Evolutionary conservation across 306 rosid species (phyloP), one percentile per base, ranked within the genome.

Genomic region (Vicia sativa): DNA sequence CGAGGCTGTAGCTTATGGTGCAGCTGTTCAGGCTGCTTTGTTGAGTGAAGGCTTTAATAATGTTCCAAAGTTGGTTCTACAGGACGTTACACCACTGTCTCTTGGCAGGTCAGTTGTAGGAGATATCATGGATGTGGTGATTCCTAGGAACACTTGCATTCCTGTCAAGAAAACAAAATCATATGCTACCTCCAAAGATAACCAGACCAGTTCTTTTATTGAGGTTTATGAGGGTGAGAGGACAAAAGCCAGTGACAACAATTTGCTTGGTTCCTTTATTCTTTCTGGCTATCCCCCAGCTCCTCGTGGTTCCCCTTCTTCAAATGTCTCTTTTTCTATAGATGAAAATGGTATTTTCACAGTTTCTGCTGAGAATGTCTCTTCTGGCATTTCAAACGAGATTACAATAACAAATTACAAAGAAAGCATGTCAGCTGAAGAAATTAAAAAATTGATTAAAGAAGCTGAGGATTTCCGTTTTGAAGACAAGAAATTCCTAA

Each of bases 41-140:
- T 50, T 61, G 62, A 62, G 21, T 14, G 19, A 54, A 0, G 38
- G 3, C 10, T 0, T 54, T 25, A 54, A 12, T 0, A 54, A 54
- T 54, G 61, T 78, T 10, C 82, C 72, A 43, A 74, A 73, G 23
- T 25, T 82, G 16, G 35, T 75, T 19, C 66, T 85, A 4, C 62
- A 59, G 39, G 87, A 85, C 59, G 87, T 82, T 4, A 82, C 82
- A 0, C 87, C 90, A 0, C 54, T 85, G 16, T 85, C 90, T 0
- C 78, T 65, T 0, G 87, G 85, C 7, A 6, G 57, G 0, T 1
- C 4, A 25, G 0, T 11, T 11, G 0, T 0, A 11, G 61, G 61
- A 12, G 61, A 26, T 26, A 13, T 54, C 61, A 54, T 54, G 61
- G 0, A 1, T 54, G 61, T 54, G 15, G 61, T 54, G 5, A 54